A percentile compares a stretch with the other conserved stretches of the same genome.
phyloP scores from a whole-genome alignment of 2,329 filamentous ascomycete species.

The Tolypocladium endophyticum region DNA sequence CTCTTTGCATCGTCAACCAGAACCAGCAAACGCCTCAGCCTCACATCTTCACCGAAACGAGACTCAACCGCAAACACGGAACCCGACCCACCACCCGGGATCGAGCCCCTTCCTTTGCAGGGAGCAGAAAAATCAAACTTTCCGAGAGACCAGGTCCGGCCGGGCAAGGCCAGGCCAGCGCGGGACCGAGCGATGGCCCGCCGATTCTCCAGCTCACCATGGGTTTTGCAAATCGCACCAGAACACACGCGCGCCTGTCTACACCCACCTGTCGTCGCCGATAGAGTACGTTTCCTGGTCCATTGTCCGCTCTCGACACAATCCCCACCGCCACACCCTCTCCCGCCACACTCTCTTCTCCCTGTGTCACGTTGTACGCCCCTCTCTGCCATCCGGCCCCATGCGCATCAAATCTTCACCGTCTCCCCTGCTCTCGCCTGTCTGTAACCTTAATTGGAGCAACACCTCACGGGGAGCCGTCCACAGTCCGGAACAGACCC shows the following conservation, averaged over 20 bases:
- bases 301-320: background rate
- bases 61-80: background rate
- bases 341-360: background rate
- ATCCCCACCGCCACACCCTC: background rate
- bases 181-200: background rate
- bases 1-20: background rate
- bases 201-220: background rate
- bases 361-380: background rate
- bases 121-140: background rate
- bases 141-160: background rate
- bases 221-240: background rate
- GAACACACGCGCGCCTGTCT: background rate
- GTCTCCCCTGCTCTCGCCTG: background rate
- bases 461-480: background rate
- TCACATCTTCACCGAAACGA: background rate
- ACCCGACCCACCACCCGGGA: background rate
- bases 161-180: background rate
- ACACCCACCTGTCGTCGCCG: background rate
- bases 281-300: background rate
- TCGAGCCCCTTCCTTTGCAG: background rate
- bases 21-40: background rate
- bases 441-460: background rate
- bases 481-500: background rate
- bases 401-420: background rate
- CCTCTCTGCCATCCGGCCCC: background rate